A percentile compares a stretch with the other conserved stretches of the same genome.
Evolutionary conservation across 805 yeast genomes (phyloP).

Genomic region (Starmerella bacillaris): DNA sequence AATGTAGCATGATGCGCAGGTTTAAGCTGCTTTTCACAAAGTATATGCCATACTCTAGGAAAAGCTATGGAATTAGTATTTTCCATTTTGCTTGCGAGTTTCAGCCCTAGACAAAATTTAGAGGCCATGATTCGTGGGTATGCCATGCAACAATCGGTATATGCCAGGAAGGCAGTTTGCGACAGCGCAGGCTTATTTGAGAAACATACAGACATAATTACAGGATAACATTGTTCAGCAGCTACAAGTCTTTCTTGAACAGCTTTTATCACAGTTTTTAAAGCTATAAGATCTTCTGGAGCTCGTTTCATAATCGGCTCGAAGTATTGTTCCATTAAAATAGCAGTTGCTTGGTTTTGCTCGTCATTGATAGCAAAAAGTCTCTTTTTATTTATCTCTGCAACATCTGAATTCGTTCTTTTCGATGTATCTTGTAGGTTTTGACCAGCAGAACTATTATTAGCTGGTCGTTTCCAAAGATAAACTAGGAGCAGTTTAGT

Average conservation of each 20-base stretch:
- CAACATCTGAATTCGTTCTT: no score
- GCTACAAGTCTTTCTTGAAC: conserved; percentile 10
- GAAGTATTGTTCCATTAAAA: conserved; percentile 8
- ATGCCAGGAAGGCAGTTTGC: conserved; percentile 7
- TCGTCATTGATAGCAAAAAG: no score
- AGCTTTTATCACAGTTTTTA: conserved; percentile 9
- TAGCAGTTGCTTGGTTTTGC: conserved; percentile 1
- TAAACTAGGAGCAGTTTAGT: no score
- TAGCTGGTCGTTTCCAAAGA: no score
- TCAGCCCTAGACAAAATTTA: conserved; percentile 8
- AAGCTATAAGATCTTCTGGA: neutral
- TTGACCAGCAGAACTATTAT: no score
- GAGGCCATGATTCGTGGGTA: conserved; percentile 6
- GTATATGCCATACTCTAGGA: neutral
- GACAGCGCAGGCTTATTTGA: conserved; percentile 4
- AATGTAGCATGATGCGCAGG: neutral
- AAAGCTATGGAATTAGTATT: neutral
- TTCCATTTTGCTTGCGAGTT: neutral
- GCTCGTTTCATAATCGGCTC: conserved; percentile 4
- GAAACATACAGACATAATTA: conserved; percentile 6
- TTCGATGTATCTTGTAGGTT: no score
- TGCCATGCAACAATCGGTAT: conserved; percentile 1
- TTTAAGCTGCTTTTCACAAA: neutral
- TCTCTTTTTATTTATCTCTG: no score
- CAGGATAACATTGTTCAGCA: conserved; percentile 8